phyloP scores from a whole-genome alignment of 306 rosid genomes.

The Dalbergia cultrata region DNA sequence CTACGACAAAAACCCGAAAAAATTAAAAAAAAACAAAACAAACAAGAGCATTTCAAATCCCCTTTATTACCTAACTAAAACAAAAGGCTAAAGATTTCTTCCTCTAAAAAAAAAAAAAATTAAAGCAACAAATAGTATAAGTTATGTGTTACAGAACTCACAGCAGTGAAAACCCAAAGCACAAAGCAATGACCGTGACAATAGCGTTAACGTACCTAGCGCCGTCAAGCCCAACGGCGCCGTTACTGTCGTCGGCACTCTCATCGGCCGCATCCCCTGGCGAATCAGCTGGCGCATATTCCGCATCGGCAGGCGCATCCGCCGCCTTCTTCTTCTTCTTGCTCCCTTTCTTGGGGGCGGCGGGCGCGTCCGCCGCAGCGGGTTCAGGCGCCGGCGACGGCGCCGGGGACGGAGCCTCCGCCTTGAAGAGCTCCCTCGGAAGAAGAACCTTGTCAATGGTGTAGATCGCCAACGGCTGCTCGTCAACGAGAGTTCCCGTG shows the following conservation, averaged over 20 bases:
- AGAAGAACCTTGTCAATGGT: constrained; percentile 69
- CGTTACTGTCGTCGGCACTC: constrained; percentile 58
- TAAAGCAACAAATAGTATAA: background rate
- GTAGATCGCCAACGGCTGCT: constrained; percentile 70
- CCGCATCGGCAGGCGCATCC: constrained; percentile 44
- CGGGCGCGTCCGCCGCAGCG: constrained; percentile 63
- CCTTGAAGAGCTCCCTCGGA: constrained; percentile 77
- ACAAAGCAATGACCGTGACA: constrained; percentile 44
- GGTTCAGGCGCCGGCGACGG: constrained; percentile 75
- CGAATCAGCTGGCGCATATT: constrained; percentile 55
- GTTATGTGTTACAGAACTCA: constrained; percentile 39
- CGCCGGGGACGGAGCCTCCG: constrained; percentile 55
- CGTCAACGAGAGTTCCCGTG: constrained; percentile 71
- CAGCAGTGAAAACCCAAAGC: constrained; percentile 47
- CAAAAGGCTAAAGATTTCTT: background rate
- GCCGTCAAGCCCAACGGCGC: constrained; percentile 50
- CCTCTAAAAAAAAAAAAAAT: background rate
- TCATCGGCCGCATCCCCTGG: constrained; percentile 66
- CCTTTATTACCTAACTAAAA: constrained; percentile 40
- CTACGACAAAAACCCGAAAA: background rate
- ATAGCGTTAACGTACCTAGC: constrained; percentile 33
- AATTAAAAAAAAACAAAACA: background rate
- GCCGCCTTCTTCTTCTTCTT: constrained; percentile 48
- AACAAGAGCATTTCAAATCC: constrained; percentile 7
- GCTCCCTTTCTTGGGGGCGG: constrained; percentile 41